Base-by-base conservation (phyloP, 2,329 filamentous ascomycete species). In the Bisporella sp. region DNA sequence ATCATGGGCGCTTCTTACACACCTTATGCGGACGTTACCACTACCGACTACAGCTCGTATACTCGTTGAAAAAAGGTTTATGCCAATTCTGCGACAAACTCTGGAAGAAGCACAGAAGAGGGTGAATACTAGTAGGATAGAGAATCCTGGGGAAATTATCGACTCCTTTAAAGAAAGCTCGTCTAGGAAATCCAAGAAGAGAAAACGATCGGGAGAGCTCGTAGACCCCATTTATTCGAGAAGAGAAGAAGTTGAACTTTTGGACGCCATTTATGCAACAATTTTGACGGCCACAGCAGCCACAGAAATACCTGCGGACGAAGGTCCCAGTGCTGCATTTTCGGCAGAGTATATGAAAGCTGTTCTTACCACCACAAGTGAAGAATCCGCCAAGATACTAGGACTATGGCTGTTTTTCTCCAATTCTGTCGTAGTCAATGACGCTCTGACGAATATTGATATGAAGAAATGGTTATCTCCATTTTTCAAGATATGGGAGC, bases 41-140 rank as follows among this genome's bases (percentile, higher is more conserved):
- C 71, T 82, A 0, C 82, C 85, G 43, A 83, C 81, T 8, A 73
- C 88, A 29, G 86, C 87, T 6, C 82, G 82, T 51, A 81, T 86
- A 4, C 73, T 95, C 5, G 82, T 80, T 28, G 83, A 90, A 51
- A 75, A 84, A 50, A 77, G 80, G 43, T 88, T 95, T 48, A 69
- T 87, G 33, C 68, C 70, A 1, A 77, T 89, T 7, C 65, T 95
- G 41, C 80, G 84, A 59, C 77, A 81, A 59, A 79, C 84, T 0
- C 68, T 90, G 45, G 74, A 79, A 45, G 84, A 89, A 46, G 56
- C 71, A 56, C 61, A 64, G 44, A 62, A 66, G 39, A 61, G 59
- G 39, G 59, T 59, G 37, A 58, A 65, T 33, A 60, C 63, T 49
- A 51, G 62, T 40, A 59, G 58, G 8, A 52, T 32, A 1, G 31